phyloP scores from a whole-genome alignment of 768 basidiomycete genomes.

The Butyriboletus loyo region DNA sequence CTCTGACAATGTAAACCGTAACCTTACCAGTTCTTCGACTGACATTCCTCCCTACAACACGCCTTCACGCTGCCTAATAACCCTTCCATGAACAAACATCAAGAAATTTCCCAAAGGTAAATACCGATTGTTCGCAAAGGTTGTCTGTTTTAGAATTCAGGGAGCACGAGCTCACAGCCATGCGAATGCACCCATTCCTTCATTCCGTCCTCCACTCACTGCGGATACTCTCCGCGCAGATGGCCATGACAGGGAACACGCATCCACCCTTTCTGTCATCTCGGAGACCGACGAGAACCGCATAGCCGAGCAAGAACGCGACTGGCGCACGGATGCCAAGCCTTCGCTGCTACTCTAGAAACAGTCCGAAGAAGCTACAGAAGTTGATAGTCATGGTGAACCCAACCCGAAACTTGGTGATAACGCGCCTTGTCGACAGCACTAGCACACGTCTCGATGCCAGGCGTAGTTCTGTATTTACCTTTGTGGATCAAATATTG shows the following conservation, averaged over 20 bases:
- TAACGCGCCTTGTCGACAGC: constrained; percentile 24
- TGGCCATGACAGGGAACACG: constrained; percentile 21
- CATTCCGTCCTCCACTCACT: constrained; percentile 40
- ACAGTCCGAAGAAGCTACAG: constrained; percentile 35
- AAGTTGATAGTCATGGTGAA: constrained; percentile 34
- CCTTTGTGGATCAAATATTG: not conserved
- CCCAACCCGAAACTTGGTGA: constrained; percentile 31
- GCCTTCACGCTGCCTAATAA: no score
- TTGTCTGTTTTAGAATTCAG: constrained; percentile 81
- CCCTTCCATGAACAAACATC: no score
- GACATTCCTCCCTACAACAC: constrained; percentile 32
- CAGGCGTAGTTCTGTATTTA: constrained; percentile 10
- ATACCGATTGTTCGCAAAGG: constrained; percentile 65
- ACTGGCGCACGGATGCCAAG: constrained; percentile 4
- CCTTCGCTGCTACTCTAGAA: constrained; percentile 13
- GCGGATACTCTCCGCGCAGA: constrained; percentile 32
- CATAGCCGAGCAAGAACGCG: constrained; percentile 11
- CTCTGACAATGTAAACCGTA: constrained; percentile 31
- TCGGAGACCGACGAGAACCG: constrained; percentile 9
- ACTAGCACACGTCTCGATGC: constrained; percentile 15
- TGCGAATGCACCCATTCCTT: constrained; percentile 59
- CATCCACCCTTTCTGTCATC: constrained; percentile 29
- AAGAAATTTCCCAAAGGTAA: no score
- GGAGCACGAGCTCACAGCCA: constrained; percentile 67
- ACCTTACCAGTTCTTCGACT: constrained; percentile 17